Evolutionary conservation across 257 asterid genomes (phyloP).

Genomic region (Striga asiatica): DNA sequence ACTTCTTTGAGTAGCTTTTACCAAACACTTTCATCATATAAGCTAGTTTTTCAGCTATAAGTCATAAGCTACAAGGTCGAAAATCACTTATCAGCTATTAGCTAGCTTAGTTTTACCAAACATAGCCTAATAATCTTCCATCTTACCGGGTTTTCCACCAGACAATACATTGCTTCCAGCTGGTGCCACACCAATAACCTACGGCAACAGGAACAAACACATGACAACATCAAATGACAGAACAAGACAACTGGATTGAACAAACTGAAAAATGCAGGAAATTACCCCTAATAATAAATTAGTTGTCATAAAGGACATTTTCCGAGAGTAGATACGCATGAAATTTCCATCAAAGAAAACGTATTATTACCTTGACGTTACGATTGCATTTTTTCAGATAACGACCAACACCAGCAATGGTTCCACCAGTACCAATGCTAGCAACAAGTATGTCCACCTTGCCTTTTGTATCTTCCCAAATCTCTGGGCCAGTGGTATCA

Average conservation of each 20-base stretch:
- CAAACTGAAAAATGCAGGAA: not conserved
- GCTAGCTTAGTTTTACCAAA: no score
- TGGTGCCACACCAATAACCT: conserved; percentile 93
- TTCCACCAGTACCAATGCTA: conserved; percentile 97
- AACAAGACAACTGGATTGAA: conserved; percentile 1
- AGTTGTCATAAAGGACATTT: not conserved
- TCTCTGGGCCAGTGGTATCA: conserved; percentile 98
- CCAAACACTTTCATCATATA: no score
- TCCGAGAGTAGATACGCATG: not conserved
- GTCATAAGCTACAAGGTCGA: no score
- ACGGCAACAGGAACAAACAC: conserved; percentile 12
- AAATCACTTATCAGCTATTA: no score
- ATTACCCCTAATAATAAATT: not conserved
- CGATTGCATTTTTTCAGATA: conserved; percentile 69
- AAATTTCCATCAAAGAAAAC: not conserved
- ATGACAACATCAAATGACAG: conserved; percentile 8
- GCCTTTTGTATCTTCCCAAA: conserved; percentile 96
- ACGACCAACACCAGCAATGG: conserved; percentile 81
- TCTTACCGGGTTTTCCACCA: no score
- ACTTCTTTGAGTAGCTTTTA: no score
- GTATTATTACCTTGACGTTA: conserved; percentile 53
- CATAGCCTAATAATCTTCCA: no score
- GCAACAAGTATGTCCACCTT: conserved; percentile 91
- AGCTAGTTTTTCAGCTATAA: no score
- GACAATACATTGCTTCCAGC: no score